phyloP scores from a whole-genome alignment of 805 yeast genomes.

The Schwanniomyces vanrijiae region DNA sequence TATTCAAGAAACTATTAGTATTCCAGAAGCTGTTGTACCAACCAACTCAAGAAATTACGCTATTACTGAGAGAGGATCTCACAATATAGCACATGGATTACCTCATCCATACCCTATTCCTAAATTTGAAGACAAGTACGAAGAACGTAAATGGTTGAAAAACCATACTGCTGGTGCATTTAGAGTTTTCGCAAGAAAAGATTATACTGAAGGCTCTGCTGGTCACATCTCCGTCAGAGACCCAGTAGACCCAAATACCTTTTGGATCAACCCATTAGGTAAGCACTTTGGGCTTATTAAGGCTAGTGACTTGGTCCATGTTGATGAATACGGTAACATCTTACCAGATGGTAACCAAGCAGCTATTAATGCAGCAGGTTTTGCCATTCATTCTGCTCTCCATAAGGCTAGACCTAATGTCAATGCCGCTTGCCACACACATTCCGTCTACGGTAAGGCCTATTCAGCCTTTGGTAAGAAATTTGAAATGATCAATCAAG shows the following conservation, averaged over 20 bases:
- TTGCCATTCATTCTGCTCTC: constrained; percentile 39
- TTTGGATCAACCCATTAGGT: constrained; percentile 91
- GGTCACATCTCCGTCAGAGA: constrained; percentile 88
- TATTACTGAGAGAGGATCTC: constrained; percentile 50
- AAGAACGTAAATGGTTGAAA: constrained; percentile 53
- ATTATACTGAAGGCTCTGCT: constrained; percentile 74
- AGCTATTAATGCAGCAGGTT: constrained; percentile 43
- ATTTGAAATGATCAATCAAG: constrained; percentile 80
- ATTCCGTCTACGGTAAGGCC: constrained; percentile 40
- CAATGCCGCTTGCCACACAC: constrained; percentile 42
- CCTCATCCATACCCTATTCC: constrained; percentile 54
- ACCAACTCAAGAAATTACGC: constrained; percentile 38
- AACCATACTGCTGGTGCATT: constrained; percentile 87
- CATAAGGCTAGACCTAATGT: constrained; percentile 41
- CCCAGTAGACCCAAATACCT: constrained; percentile 75
- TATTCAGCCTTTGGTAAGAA: constrained; percentile 35
- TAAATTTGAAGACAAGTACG: constrained; percentile 45
- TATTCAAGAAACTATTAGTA: background rate
- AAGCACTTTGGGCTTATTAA: constrained; percentile 56
- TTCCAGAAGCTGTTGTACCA: background rate
- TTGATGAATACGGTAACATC: constrained; percentile 35
- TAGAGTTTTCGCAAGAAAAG: constrained; percentile 77
- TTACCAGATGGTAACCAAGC: constrained; percentile 39
- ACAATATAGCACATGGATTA: constrained; percentile 58
- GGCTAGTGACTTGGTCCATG: constrained; percentile 41